Percentiles rank a stretch among this genome's conserved stretches.
These are phyloP conservation scores for Diversispora epigaea DNA, from an alignment of 192 early-diverging fungal species.

Conservation along the genomic window DNA sequence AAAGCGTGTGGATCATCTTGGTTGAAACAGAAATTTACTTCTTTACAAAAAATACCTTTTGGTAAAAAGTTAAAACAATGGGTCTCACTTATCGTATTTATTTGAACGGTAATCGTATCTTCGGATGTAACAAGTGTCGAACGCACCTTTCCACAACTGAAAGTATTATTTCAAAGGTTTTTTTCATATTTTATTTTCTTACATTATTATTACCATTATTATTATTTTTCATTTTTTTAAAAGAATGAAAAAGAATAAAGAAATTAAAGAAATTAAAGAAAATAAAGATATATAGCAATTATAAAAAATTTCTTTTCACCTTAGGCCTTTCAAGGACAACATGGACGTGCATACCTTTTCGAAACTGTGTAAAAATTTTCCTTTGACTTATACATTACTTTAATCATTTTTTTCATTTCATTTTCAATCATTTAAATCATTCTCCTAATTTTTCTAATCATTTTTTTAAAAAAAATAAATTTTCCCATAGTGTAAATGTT, in stretches of 20 bases:
- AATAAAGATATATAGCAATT: too few relatives aligned
- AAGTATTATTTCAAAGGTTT: constrained; percentile 53
- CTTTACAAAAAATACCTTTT: background rate
- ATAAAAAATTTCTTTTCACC: background rate
- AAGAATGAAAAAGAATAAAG: too few relatives aligned
- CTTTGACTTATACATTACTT: background rate
- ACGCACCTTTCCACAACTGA: constrained; percentile 53
- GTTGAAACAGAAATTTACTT: background rate
- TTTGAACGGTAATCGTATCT: constrained; percentile 45
- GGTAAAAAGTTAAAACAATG: constrained; percentile 38
- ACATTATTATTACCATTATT: too few relatives aligned
- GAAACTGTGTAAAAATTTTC: constrained; percentile 49
- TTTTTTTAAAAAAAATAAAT: background rate
- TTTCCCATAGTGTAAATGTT: constrained; percentile 52
- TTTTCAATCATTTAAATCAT: too few relatives aligned
- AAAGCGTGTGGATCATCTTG: background rate
- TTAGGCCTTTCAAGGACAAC: constrained; percentile 59
- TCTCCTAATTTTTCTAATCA: constrained; percentile 1
- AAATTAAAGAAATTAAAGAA: too few relatives aligned
- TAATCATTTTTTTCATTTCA: too few relatives aligned
- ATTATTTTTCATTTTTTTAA: constrained; percentile 9
- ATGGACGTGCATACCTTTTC: constrained; percentile 69
- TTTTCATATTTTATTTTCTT: background rate
- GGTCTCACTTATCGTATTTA: constrained; percentile 53
- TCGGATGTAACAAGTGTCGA: constrained; percentile 49